A percentile compares a stretch with the other conserved stretches of the same genome.
Evolutionary conservation across 2,329 filamentous ascomycete species (phyloP).

Genomic region (Neofusicoccum cordaticola): DNA sequence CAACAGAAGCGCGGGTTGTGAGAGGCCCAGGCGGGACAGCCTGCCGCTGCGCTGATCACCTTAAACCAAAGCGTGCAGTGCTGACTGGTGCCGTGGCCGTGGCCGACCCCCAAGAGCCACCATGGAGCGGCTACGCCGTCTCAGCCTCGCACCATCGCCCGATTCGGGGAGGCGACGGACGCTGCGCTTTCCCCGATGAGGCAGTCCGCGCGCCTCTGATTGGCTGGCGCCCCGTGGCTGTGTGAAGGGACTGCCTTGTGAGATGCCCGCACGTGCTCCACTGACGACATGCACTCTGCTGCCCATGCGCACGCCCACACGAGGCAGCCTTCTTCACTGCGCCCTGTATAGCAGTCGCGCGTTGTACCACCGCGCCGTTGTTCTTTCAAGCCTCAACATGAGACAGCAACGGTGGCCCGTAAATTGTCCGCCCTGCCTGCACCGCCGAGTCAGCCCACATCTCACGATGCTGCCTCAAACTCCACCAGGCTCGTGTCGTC

Average conservation of each 20-base stretch:
- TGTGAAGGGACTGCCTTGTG: neutral
- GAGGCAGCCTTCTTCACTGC: neutral
- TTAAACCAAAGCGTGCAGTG: neutral
- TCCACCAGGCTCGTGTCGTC: neutral
- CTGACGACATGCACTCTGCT: conserved; percentile 2
- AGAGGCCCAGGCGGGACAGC: neutral
- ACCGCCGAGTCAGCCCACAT: neutral
- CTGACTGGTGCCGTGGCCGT: neutral
- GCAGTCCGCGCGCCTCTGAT: neutral
- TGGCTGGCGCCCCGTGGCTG: conserved; percentile 2
- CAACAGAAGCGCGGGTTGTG: neutral
- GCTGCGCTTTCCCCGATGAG: neutral
- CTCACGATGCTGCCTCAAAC: neutral
- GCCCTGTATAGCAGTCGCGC: neutral
- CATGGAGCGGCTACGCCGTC: neutral
- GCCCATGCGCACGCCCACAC: neutral
- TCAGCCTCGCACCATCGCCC: neutral
- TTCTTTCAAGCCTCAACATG: neutral
- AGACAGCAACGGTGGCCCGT: neutral
- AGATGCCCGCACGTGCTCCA: neutral
- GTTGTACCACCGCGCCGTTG: neutral
- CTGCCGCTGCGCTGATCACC: neutral
- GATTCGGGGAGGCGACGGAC: neutral
- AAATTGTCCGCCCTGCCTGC: neutral
- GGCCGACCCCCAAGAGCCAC: neutral